These are phyloP conservation scores for Rhizopogon vulgaris DNA, from an alignment of 768 basidiomycete species.

Conservation along the genomic window DNA sequence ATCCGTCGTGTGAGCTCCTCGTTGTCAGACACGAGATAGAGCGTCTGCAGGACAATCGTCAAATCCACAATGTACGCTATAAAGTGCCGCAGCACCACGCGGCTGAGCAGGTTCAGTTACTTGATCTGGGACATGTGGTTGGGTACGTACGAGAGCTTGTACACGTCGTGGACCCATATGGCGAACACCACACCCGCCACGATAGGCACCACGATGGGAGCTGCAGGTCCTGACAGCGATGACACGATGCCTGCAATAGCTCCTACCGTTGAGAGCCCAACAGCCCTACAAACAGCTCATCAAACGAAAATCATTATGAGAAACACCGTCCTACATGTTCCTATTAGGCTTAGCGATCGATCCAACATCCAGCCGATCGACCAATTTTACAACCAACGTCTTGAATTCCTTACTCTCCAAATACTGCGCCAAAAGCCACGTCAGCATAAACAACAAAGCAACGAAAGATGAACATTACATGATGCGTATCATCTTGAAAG, in stretches of 20 bases:
- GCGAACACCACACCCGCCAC: not conserved
- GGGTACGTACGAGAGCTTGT: not conserved
- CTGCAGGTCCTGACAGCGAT: not conserved
- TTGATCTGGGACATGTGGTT: not conserved
- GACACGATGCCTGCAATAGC: not conserved
- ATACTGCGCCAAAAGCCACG: not conserved
- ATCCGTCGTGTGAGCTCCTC: not conserved
- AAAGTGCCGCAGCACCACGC: constrained; percentile 8
- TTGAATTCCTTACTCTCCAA: constrained; percentile 1
- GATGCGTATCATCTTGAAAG: constrained; percentile 6
- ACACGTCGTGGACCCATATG: not conserved
- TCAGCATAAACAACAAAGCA: not conserved
- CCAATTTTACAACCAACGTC: not conserved
- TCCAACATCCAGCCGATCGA: not conserved
- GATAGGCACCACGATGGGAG: not conserved
- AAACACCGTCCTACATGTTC: not conserved
- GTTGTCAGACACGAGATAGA: constrained; percentile 5
- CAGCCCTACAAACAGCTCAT: not conserved
- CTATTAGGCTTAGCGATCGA: not conserved
- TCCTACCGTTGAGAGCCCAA: not conserved
- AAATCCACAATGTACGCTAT: constrained; percentile 21
- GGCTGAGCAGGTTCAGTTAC: not conserved
- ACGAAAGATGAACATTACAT: not conserved
- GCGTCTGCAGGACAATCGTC: constrained; percentile 17
- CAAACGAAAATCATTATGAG: not conserved